These are phyloP conservation scores for Gamarada debralockiae DNA, from an alignment of 495 filamentous ascomycete species.

Conservation along the genomic window DNA sequence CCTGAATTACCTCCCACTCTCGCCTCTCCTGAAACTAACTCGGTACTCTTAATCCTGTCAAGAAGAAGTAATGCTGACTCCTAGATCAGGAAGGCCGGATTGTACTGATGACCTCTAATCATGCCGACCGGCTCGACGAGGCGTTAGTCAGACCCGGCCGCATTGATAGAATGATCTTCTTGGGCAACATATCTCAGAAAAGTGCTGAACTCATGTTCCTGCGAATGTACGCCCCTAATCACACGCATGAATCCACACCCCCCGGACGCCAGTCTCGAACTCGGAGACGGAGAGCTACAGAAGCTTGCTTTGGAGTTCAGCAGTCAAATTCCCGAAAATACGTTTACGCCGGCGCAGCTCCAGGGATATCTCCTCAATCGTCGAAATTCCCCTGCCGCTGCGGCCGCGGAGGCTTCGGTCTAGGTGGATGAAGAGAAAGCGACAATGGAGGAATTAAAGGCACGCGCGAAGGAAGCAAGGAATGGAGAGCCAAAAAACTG, in stretches of 20 bases:
- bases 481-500: no score
- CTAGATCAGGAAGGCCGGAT: conserved; percentile 77
- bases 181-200: neutral
- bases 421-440: no score
- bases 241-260: conserved; percentile 5
- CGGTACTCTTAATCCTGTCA: no score
- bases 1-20: no score
- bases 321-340: conserved; percentile 42
- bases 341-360: conserved; percentile 64
- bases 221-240: neutral
- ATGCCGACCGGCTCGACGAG: conserved; percentile 65
- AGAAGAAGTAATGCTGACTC: no score
- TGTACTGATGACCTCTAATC: conserved; percentile 80
- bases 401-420: no score
- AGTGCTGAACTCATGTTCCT: no score
- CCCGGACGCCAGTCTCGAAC: conserved; percentile 22
- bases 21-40: no score
- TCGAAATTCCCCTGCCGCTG: conserved; percentile 49
- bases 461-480: no score
- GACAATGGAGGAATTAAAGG: no score
- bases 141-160: conserved; percentile 72
- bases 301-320: conserved; percentile 48
- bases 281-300: conserved; percentile 30
- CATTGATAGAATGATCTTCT: conserved; percentile 55
- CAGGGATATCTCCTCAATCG: conserved; percentile 59